Percentiles rank a stretch among this genome's conserved stretches.
Evolutionary conservation across 2,329 filamentous ascomycete genomes (phyloP).

Genomic region (Microsporum ferrugineum): DNA sequence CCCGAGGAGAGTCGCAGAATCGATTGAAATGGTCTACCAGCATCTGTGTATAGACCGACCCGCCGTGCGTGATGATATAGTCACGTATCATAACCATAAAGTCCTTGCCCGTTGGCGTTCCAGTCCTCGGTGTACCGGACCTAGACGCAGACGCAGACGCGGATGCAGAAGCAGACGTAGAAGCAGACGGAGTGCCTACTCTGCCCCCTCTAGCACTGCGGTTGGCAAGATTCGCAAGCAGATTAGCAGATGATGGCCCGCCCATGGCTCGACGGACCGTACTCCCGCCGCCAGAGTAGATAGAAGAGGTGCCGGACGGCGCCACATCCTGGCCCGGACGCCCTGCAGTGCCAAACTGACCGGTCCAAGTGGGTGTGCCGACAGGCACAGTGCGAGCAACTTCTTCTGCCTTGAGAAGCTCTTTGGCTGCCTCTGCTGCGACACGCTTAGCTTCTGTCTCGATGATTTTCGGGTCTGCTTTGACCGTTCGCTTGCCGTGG

Average conservation of each 20-base stretch:
- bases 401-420: conserved; percentile 61
- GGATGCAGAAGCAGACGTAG: conserved; percentile 1
- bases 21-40: conserved; percentile 82
- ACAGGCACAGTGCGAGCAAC: conserved; percentile 61
- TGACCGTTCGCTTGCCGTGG: conserved; percentile 58
- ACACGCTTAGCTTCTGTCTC: conserved; percentile 70
- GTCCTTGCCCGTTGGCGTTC: conserved; percentile 43
- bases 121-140: conserved; percentile 26
- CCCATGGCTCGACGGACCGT: conserved; percentile 26
- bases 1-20: conserved; percentile 56
- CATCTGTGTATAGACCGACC: conserved; percentile 69
- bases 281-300: conserved; percentile 20
- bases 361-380: conserved; percentile 89
- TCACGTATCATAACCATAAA: conserved; percentile 63
- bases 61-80: conserved; percentile 67
- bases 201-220: conserved; percentile 13
- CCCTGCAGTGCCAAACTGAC: conserved; percentile 66
- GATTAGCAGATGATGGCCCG: conserved; percentile 31
- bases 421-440: conserved; percentile 63
- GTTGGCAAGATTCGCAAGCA: conserved; percentile 30
- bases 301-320: conserved; percentile 4
- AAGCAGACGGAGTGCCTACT: not conserved
- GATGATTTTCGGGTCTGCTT: conserved; percentile 66
- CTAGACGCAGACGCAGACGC: conserved; percentile 17
- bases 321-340: conserved; percentile 45